Base-by-base conservation (phyloP, 805 yeast species). In the Nakazawaea populi region DNA sequence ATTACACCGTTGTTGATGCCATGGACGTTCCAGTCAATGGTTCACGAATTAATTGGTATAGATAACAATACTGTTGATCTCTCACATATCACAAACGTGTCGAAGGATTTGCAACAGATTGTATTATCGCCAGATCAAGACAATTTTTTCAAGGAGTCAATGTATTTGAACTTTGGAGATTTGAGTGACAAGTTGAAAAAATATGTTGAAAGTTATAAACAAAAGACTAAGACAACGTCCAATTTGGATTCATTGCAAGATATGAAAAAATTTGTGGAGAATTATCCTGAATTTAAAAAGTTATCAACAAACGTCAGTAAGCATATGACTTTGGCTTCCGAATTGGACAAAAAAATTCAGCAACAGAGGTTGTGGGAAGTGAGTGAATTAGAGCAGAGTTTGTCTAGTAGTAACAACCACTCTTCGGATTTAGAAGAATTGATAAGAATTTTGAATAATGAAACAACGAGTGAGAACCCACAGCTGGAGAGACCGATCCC, bases 1-100 rank as follows among this genome's bases (percentile, higher is more conserved):
- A 73, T 92, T 11, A 92, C 99, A 0, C 97, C 99, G 1, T 74
- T 94, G 32, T 69, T 94, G 46, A 80, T 85, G 39, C 99, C 98
- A 2, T 94, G 99, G 99, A 91, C 99, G 1, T 94, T 89, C 67
- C 98, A 92, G 63, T 87, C 97, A 2, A 92, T 94, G 98, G 89
- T 94, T 14, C 96, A 92, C 64, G 98, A 95, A 64, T 76, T 90
- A 27, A 71, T 94, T 32, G 96, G 92, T 2, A 87, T 94, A 52
- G 70, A 74, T 35, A 85, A 89, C 61, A 92, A 94, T 58, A 78
- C 91, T 2, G 96, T 89, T 4, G 85, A 82, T 57, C 65, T 91
- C 36, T 71, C 83, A 0, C 60, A 66, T 1, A 75, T 80, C 1
- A 78, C 85, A 1, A 81, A 77, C 56, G 69, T 82, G 53, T 66